phyloP scores from a whole-genome alignment of 345 rosid species.

The Euphorbia lathyris region DNA sequence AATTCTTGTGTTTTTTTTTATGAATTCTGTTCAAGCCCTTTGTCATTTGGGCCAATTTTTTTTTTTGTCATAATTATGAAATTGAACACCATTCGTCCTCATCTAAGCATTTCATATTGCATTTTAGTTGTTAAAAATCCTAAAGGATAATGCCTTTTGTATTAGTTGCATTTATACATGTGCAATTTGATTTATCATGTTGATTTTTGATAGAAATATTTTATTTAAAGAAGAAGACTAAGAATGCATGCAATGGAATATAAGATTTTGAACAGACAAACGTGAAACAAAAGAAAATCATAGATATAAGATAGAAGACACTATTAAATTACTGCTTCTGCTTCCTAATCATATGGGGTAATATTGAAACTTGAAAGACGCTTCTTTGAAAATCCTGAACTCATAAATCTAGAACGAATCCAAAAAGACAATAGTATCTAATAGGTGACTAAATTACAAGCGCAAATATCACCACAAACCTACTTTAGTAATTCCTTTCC shows the following conservation, averaged over 20 bases:
- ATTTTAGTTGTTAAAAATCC: not conserved
- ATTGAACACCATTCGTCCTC: not conserved
- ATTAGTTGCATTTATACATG: not conserved
- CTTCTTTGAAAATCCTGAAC: not conserved
- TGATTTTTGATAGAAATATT: not conserved
- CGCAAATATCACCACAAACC: too few species aligned
- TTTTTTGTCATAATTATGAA: not conserved
- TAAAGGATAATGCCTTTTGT: not conserved
- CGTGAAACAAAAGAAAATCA: conserved; percentile 1
- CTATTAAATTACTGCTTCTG: not conserved
- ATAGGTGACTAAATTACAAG: too few species aligned
- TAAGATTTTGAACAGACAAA: not conserved
- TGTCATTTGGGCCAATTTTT: not conserved
- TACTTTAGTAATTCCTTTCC: too few species aligned
- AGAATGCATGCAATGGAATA: not conserved
- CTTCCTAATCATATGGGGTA: not conserved
- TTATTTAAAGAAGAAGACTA: not conserved
- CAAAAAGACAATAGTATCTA: too few species aligned
- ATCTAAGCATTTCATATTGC: not conserved
- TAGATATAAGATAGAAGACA: not conserved
- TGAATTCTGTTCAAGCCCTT: not conserved
- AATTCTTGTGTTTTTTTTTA: conserved; percentile 16
- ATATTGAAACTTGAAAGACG: not conserved
- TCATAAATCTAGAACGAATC: too few species aligned
- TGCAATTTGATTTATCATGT: not conserved